These are phyloP conservation scores for Blastobotrys terrestris DNA, from an alignment of 805 yeast species.

Conservation along the genomic window DNA sequence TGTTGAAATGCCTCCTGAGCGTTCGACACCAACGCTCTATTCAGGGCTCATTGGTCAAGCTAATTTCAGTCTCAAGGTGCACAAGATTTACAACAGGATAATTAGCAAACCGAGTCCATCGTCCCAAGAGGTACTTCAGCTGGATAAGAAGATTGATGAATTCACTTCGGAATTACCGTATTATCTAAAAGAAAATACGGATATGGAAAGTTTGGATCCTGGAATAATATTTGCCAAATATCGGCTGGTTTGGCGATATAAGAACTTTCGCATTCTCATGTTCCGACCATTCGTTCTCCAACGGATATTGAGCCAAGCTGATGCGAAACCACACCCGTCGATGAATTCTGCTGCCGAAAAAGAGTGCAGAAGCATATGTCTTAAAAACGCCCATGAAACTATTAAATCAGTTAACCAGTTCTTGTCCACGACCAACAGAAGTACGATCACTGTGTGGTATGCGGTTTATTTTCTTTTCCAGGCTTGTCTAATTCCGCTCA, in stretches of 20 bases:
- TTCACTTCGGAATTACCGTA: constrained; percentile 41
- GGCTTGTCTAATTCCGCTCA: constrained; percentile 53
- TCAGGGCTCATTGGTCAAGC: constrained; percentile 54
- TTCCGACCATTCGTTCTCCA: constrained; percentile 55
- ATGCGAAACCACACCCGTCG: constrained; percentile 9
- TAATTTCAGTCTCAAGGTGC: constrained; percentile 42
- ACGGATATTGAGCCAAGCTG: constrained; percentile 33
- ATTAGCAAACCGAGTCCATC: constrained; percentile 44
- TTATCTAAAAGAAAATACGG: constrained; percentile 33
- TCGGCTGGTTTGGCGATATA: constrained; percentile 53
- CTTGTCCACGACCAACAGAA: constrained; percentile 26
- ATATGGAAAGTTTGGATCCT: constrained; percentile 32
- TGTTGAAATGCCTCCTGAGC: constrained; percentile 21
- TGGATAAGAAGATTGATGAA: constrained; percentile 39
- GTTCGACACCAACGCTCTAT: constrained; percentile 44
- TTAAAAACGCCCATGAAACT: constrained; percentile 47
- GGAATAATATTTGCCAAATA: constrained; percentile 52
- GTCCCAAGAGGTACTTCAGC: constrained; percentile 43
- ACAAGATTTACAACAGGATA: constrained; percentile 43
- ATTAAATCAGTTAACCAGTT: constrained; percentile 39
- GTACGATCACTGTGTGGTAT: constrained; percentile 56
- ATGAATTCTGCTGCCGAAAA: constrained; percentile 33
- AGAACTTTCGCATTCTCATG: constrained; percentile 48
- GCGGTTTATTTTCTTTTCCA: constrained; percentile 58
- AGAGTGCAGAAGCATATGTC: constrained; percentile 45